Conservation (phyloP, 164 flowering plant species). For the Magnolia officinalis region DNA sequence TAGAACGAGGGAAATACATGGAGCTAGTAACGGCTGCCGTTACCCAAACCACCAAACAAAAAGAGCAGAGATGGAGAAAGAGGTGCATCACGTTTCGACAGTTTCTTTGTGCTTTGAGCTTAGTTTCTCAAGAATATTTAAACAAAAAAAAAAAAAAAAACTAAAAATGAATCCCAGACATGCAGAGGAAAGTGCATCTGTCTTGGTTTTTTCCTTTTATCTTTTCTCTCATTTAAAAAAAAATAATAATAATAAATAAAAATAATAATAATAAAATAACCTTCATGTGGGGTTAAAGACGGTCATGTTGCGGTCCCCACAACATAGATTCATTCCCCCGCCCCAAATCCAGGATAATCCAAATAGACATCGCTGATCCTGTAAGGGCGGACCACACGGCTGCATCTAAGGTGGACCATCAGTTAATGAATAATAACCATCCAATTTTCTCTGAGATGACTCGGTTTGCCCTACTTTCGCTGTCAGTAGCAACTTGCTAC, state of each 20-base stretch:
- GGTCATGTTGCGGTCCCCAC: neutral
- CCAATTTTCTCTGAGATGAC: no score
- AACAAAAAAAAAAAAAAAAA: neutral
- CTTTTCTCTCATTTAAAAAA: no score
- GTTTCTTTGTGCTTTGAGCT: constrained; percentile 17
- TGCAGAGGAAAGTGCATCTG: neutral
- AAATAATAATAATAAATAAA: no score
- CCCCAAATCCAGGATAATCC: neutral
- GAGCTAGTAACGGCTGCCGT: constrained; percentile 9
- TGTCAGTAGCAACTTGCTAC: no score
- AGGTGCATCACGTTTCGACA: constrained; percentile 13
- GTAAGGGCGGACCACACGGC: no score
- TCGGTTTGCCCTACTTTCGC: no score
- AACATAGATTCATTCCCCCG: neutral
- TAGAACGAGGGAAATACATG: neutral
- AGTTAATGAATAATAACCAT: no score
- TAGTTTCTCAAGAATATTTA: neutral
- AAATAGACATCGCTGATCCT: no score
- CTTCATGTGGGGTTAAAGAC: neutral
- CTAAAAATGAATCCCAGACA: neutral
- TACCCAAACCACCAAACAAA: neutral
- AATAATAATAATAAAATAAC: neutral
- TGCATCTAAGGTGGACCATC: no score
- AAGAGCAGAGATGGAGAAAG: neutral
- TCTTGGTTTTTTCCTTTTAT: neutral